Evolutionary conservation across 2,329 filamentous ascomycete genomes (phyloP), one percentile per base, ranked within the genome.

Genomic region (Waltergamsia citrina): DNA sequence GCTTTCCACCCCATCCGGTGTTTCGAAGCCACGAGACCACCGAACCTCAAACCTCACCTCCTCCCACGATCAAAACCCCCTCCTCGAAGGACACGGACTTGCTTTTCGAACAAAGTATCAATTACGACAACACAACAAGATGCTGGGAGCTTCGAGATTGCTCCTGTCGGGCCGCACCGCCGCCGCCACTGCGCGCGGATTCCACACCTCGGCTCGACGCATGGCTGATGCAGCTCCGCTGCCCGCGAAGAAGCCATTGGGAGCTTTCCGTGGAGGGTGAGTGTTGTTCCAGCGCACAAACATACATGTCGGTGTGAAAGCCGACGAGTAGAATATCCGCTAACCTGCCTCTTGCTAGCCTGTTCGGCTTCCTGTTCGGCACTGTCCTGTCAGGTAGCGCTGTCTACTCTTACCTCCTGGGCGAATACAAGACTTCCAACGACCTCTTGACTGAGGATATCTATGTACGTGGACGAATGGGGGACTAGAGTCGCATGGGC

Each of bases 401-500:
- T 38, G 82, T 93, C 48, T 96, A 95, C 66, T 87, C 85, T 58
- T 96, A 96, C 59, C 75, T 94, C 45, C 65, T 96, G 48, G 78
- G 90, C 56, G 88, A 96, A 60, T 96, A 95, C 69, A 86, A 87
- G 64, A 71, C 87, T 28, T 85, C 86, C 47, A 96, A 95, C 65
- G 85, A 94, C 63, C 73, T 95, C 52, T 67, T 96, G 61, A 90
- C 81, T 40, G 87, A 94, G 63, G 90, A 96, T 62, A 94, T 96
- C 57, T 90, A 90, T 62, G 90, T 95, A 74, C 60, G 85, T 81
- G 11, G 11, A 23, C 32, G 6, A 9, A 29, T 23, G 17, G 23
- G n/a, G 9, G 23, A n/a, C n/a, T 25, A 25, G 9, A 9, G 23
- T 25, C 23, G n/a, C n/a, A n/a, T n/a, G n/a, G n/a, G n/a, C n/a